A percentile compares a stretch with the other conserved stretches of the same genome.
These are phyloP conservation scores for Cytospora mali DNA, from an alignment of 2,329 filamentous ascomycete species.

Conservation along the genomic window DNA sequence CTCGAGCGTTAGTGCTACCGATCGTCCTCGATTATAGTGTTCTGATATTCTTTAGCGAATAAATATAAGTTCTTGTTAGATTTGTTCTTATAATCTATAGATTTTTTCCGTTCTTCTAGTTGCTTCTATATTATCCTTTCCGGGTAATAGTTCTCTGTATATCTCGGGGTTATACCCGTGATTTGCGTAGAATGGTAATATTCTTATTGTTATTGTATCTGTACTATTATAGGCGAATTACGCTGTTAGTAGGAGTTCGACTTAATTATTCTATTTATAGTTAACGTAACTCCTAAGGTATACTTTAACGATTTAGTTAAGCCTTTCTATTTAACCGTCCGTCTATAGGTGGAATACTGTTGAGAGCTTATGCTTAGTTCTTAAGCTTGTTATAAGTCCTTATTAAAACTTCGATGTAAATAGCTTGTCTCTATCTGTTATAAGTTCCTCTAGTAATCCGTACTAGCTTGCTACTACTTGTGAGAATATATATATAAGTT, in stretches of 20 bases:
- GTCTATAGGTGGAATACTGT: not conserved
- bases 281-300: not conserved
- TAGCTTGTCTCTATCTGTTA: not conserved
- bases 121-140: not conserved
- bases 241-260: too few relatives aligned
- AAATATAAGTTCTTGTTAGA: too few relatives aligned
- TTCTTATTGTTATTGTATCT: not conserved
- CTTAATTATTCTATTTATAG: not conserved
- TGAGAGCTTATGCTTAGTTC: not conserved
- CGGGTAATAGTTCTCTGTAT: not conserved
- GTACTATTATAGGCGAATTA: too few relatives aligned
- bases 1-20: too few relatives aligned
- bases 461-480: too few relatives aligned
- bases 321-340: not conserved
- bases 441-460: not conserved
- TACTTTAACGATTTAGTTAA: not conserved
- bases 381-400: not conserved
- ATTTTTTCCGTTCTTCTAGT: constrained; percentile 1
- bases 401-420: not conserved
- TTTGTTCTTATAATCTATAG: too few relatives aligned
- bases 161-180: too few relatives aligned
- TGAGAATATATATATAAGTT: not conserved
- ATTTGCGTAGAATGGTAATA: too few relatives aligned
- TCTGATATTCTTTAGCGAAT: too few relatives aligned
- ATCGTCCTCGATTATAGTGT: too few relatives aligned